Conservation (phyloP, 192 early-diverging fungal genomes). For the Obelidium mucronatum region DNA sequence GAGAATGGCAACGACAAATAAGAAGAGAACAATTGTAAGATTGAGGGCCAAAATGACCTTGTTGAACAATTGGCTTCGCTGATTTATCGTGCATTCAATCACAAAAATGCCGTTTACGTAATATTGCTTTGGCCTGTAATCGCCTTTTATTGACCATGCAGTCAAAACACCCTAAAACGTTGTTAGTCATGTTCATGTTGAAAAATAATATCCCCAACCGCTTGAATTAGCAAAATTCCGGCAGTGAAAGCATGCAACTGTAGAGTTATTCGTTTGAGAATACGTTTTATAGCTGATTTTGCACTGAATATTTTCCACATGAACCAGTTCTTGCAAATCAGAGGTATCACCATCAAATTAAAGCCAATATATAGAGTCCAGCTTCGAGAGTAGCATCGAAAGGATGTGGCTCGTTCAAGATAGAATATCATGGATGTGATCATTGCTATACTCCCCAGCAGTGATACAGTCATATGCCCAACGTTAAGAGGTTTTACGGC, state of each 20-base stretch:
- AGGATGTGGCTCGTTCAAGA: not conserved
- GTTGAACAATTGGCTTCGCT: too few relatives aligned
- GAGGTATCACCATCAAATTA: not conserved
- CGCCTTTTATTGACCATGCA: not conserved
- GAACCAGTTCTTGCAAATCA: not conserved
- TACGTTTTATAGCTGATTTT: not conserved
- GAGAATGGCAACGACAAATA: not conserved
- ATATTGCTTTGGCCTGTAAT: not conserved
- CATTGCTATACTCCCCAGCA: not conserved
- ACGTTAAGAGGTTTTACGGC: constrained; percentile 1
- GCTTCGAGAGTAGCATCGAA: not conserved
- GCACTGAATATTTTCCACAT: not conserved
- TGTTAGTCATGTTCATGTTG: too few relatives aligned
- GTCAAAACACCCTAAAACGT: not conserved
- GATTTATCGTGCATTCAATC: not conserved
- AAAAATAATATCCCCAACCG: too few relatives aligned
- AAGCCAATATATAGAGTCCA: not conserved
- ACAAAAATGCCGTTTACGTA: not conserved
- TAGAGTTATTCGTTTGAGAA: not conserved
- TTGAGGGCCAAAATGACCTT: not conserved
- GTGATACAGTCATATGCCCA: not conserved
- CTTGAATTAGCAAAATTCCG: not conserved
- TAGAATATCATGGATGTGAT: not conserved
- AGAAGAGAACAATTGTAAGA: not conserved
- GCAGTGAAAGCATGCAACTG: not conserved